Conservation (phyloP, 352 stramenopile species). For the Phytopythium ostracodes region DNA sequence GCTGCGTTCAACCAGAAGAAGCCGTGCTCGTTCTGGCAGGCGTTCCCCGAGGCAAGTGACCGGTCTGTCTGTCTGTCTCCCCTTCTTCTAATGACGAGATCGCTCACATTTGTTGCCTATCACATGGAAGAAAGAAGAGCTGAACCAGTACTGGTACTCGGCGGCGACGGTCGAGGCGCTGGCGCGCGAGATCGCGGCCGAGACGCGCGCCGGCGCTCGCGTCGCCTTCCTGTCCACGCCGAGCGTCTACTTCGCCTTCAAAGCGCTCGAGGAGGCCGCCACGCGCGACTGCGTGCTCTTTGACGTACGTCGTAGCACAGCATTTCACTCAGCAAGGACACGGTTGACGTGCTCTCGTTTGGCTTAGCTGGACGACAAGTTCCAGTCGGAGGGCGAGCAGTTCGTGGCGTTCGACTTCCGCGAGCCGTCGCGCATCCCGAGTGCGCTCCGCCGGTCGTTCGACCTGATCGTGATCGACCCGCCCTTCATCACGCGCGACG, state of each 20-base stretch:
- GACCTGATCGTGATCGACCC: slow-evolving; percentile 93
- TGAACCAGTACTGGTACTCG: slow-evolving; percentile 98
- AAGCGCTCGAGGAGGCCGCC: slow-evolving; percentile 18
- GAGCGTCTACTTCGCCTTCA: slow-evolving; percentile 91
- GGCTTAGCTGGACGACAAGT: slow-evolving; percentile 82
- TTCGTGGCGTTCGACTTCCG: slow-evolving; percentile 93
- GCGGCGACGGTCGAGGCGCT: slow-evolving; percentile 77
- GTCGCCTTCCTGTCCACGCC: slow-evolving; percentile 94
- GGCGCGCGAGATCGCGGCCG: slow-evolving; percentile 53
- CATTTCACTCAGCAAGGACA: slow-evolving; percentile 1
- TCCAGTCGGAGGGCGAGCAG: slow-evolving; percentile 35
- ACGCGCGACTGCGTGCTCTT: slow-evolving; percentile 74
- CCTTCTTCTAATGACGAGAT: neutral
- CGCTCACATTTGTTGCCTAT: neutral
- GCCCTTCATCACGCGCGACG: slow-evolving; percentile 92
- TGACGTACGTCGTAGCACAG: slow-evolving; percentile 58
- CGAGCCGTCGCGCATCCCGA: slow-evolving; percentile 57
- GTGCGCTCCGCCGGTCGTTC: slow-evolving; percentile 57
- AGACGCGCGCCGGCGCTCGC: slow-evolving; percentile 32
- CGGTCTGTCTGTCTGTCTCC: neutral
- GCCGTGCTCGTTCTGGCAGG: slow-evolving; percentile 59
- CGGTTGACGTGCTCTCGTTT: slow-evolving; percentile 4
- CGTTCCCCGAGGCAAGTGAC: slow-evolving; percentile 54
- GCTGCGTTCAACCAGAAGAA: neutral
- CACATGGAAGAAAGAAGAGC: slow-evolving; percentile 78